phyloP scores from a whole-genome alignment of 768 basidiomycete genomes.

The Agaricus blazei region DNA sequence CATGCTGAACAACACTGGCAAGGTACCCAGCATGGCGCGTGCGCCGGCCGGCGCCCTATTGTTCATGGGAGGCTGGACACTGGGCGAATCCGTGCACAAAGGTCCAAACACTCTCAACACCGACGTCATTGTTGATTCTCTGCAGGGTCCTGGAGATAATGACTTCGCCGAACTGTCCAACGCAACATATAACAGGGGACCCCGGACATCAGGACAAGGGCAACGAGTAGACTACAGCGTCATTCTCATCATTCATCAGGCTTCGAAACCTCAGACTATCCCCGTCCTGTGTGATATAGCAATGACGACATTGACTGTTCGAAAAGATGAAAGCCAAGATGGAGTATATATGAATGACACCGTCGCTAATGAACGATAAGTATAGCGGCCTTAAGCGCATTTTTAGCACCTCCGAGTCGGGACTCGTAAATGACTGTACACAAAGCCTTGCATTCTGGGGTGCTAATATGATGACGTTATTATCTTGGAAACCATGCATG shows the following conservation, averaged over 20 bases:
- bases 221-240: not conserved
- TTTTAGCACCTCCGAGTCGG: constrained; percentile 10
- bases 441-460: not conserved
- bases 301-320: constrained; percentile 4
- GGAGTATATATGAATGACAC: too few relatives aligned
- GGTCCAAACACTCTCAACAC: not conserved
- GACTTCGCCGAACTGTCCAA: not conserved
- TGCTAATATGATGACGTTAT: not conserved
- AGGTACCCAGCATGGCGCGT: too few relatives aligned
- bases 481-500: too few relatives aligned
- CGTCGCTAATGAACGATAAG: not conserved
- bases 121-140: too few relatives aligned
- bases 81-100: not conserved
- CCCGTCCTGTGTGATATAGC: not conserved
- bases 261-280: not conserved
- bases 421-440: constrained; percentile 1
- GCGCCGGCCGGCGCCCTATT: too few relatives aligned
- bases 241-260: constrained; percentile 3
- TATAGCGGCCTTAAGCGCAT: not conserved
- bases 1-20: not conserved
- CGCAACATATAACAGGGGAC: not conserved
- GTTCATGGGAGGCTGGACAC: too few relatives aligned
- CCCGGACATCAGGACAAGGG: not conserved
- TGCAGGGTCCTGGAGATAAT: constrained; percentile 9
- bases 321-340: too few relatives aligned